Evolutionary conservation across 257 asterid species (phyloP).

Genomic region (Orobanche coerulescens): DNA sequence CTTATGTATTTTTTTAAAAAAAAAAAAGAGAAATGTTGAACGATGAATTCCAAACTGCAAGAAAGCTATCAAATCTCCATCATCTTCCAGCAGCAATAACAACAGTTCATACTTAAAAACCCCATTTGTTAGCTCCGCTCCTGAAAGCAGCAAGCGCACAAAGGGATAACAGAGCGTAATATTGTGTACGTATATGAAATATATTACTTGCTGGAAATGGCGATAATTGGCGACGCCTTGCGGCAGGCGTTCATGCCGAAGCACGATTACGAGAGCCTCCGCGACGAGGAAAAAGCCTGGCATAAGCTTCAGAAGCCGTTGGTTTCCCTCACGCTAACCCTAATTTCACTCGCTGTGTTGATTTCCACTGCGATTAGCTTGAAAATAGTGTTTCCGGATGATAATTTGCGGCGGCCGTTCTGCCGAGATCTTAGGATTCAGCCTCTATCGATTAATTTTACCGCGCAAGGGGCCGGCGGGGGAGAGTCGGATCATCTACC

Average conservation of each 20-base stretch:
- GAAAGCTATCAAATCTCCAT: conserved; percentile 5
- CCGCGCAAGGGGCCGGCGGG: conserved; percentile 29
- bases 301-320: conserved; percentile 57
- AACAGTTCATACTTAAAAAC: conserved; percentile 18
- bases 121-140: conserved; percentile 12
- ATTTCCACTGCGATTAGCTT: conserved; percentile 56
- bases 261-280: conserved; percentile 73
- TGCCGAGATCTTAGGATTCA: conserved; percentile 81
- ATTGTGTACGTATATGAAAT: conserved; percentile 16
- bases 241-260: conserved; percentile 97
- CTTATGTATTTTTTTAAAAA: no score
- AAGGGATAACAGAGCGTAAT: neutral
- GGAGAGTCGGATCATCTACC: conserved; percentile 55
- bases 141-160: no score
- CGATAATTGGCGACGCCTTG: conserved; percentile 68
- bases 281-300: conserved; percentile 86
- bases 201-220: conserved; percentile 25
- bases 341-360: conserved; percentile 43
- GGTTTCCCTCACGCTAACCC: conserved; percentile 25
- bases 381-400: conserved; percentile 63
- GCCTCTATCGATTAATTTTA: conserved; percentile 63
- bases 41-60: conserved; percentile 16
- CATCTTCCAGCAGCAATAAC: conserved; percentile 17
- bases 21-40: no score
- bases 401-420: conserved; percentile 65